Conservation (phyloP, 225 moss, liverwort and hornwort genomes). For the Bryoerythrophyllum caledonicum region DNA sequence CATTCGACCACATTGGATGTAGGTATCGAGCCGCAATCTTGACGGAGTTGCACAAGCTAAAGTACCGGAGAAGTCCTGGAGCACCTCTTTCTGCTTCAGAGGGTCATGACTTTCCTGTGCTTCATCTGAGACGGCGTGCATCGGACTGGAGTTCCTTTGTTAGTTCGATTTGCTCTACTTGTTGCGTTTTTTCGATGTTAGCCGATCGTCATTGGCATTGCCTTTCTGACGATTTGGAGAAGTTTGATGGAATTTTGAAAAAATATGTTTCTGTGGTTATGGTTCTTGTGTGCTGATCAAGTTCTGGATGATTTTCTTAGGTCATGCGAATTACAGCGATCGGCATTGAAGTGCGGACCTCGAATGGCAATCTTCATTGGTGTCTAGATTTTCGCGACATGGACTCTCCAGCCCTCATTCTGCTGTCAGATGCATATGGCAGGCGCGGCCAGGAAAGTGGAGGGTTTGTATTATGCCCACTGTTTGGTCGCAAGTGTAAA, state of each 20-base stretch:
- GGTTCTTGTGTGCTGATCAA: not conserved
- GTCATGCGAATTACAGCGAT: conserved; percentile 64
- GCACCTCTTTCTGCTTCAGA: conserved; percentile 50
- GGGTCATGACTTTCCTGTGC: conserved; percentile 71
- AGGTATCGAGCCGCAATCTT: conserved; percentile 84
- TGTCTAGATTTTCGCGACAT: conserved; percentile 82
- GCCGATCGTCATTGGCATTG: not conserved
- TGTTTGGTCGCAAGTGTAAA: conserved; percentile 88
- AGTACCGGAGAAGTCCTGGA: conserved; percentile 55
- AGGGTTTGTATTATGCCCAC: conserved; percentile 83
- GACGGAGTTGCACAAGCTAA: conserved; percentile 72
- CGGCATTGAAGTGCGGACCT: conserved; percentile 73
- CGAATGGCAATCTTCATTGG: conserved; percentile 78
- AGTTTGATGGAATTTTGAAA: too few relatives aligned
- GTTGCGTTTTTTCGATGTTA: not conserved
- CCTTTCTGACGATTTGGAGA: not conserved
- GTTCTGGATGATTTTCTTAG: conserved; percentile 33
- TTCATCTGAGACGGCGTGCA: conserved; percentile 77
- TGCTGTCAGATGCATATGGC: conserved; percentile 79
- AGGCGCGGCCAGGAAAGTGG: conserved; percentile 81
- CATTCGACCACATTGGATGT: conserved; percentile 10
- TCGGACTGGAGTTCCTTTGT: conserved; percentile 84
- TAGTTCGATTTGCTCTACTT: conserved; percentile 4
- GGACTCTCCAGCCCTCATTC: conserved; percentile 81
- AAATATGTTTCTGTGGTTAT: too few relatives aligned